Percentiles rank a stretch among this genome's conserved stretches.
Conservation (phyloP, 1,139 yeast species). For the Martiniozyma asiatica region DNA sequence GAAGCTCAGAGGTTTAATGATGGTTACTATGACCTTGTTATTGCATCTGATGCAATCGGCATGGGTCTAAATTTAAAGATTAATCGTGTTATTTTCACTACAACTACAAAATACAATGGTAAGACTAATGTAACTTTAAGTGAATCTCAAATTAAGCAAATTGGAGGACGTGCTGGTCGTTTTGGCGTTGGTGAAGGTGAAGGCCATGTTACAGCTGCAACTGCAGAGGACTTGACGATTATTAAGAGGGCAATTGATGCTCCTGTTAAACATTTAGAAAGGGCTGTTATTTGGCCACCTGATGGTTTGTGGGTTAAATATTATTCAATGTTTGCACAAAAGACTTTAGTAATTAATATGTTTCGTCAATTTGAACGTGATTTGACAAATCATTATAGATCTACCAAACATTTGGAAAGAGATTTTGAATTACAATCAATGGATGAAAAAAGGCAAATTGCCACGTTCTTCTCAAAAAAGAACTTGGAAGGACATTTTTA, state of each 20-base stretch:
- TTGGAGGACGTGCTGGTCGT: constrained; percentile 95
- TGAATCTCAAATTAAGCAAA: constrained; percentile 69
- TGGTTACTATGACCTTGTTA: constrained; percentile 65
- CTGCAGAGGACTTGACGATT: constrained; percentile 29
- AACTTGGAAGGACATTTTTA: constrained; percentile 23
- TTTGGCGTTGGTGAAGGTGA: constrained; percentile 28
- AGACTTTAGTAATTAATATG: constrained; percentile 33
- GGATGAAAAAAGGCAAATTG: constrained; percentile 31
- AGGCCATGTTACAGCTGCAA: constrained; percentile 54
- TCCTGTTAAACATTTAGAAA: constrained; percentile 33
- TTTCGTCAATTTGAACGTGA: constrained; percentile 37
- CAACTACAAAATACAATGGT: constrained; percentile 65
- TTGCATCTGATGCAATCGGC: constrained; percentile 96
- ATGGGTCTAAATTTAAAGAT: constrained; percentile 91
- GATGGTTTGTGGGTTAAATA: constrained; percentile 47
- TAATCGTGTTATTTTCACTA: constrained; percentile 64
- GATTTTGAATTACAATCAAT: constrained; percentile 29
- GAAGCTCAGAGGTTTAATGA: constrained; percentile 72
- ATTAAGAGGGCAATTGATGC: constrained; percentile 34
- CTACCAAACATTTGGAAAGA: constrained; percentile 9
- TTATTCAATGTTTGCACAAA: constrained; percentile 40
- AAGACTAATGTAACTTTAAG: constrained; percentile 33
- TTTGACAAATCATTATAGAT: constrained; percentile 20
- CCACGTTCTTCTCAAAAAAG: constrained; percentile 32
- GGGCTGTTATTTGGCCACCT: constrained; percentile 65